These are phyloP conservation scores for Zhuliangozyma parablackwelliae DNA, from an alignment of 1,139 yeast species.

Conservation along the genomic window DNA sequence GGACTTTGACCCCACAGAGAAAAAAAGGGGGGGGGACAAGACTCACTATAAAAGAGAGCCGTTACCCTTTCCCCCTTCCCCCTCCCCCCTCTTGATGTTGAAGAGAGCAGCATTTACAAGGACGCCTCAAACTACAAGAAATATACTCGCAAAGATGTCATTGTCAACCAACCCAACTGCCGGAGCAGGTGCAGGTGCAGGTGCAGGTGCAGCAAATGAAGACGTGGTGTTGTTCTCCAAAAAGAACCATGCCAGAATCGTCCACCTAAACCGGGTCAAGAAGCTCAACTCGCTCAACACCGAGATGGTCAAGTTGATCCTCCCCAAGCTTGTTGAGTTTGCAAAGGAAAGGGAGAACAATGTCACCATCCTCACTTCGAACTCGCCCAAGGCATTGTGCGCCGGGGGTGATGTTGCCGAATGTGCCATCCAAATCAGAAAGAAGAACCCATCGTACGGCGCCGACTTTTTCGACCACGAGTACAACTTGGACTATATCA, in stretches of 20 bases:
- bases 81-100: conserved; percentile 3
- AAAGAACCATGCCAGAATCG: conserved; percentile 64
- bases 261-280: conserved; percentile 73
- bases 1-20: not conserved
- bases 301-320: conserved; percentile 71
- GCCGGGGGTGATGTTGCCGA: conserved; percentile 95
- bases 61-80: not conserved
- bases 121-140: too few species aligned
- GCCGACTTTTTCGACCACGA: conserved; percentile 72
- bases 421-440: conserved; percentile 51
- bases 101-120: not conserved
- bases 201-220: not conserved
- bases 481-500: conserved; percentile 73
- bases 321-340: conserved; percentile 74
- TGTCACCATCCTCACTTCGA: conserved; percentile 66
- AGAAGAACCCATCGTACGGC: conserved; percentile 50
- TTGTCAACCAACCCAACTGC: too few species aligned
- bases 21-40: too few species aligned
- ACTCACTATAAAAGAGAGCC: too few species aligned
- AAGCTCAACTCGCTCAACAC: conserved; percentile 83
- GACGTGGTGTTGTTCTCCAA: conserved; percentile 61
- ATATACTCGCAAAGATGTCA: too few species aligned
- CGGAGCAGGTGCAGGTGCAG: too few species aligned
- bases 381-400: conserved; percentile 61
- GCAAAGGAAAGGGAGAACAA: conserved; percentile 63